phyloP scores from a whole-genome alignment of 306 rosid species.

The Gynostemma pentaphyllum region DNA sequence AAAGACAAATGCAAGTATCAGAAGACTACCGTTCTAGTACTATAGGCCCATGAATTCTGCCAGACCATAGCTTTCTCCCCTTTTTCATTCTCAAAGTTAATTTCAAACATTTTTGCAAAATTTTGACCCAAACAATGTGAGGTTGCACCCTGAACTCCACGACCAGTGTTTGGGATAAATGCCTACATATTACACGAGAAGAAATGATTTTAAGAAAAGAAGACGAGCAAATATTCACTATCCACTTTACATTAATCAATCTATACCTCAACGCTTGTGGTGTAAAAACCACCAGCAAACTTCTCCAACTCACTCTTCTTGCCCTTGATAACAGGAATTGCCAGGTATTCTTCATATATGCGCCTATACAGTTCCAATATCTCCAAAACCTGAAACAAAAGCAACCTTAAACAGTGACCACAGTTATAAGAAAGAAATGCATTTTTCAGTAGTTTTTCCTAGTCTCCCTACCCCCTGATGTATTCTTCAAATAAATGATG shows the following conservation, averaged over 20 bases:
- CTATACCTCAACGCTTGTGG: conserved; percentile 87
- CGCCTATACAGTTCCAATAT: conserved; percentile 76
- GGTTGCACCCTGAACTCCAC: conserved; percentile 94
- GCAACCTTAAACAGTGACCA: not conserved
- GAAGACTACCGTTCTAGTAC: conserved; percentile 73
- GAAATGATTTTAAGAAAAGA: conserved; percentile 3
- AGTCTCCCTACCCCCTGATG: not conserved
- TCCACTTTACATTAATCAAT: not conserved
- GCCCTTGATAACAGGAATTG: conserved; percentile 88
- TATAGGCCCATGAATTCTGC: conserved; percentile 99
- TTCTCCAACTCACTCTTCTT: conserved; percentile 91
- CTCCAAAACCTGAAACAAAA: conserved; percentile 61
- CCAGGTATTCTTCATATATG: conserved; percentile 81
- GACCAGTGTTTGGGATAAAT: conserved; percentile 87
- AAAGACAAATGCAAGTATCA: conserved; percentile 7
- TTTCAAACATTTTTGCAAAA: conserved; percentile 93
- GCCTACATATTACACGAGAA: conserved; percentile 38
- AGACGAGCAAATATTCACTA: not conserved
- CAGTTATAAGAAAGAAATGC: not conserved
- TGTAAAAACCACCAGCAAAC: conserved; percentile 97
- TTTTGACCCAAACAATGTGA: conserved; percentile 98
- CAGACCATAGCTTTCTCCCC: conserved; percentile 81
- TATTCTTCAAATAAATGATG: not conserved
- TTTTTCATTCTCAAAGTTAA: conserved; percentile 84
- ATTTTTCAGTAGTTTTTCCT: not conserved